Conservation (phyloP, 2,329 filamentous ascomycete genomes). For the Alternaria arborescens region DNA sequence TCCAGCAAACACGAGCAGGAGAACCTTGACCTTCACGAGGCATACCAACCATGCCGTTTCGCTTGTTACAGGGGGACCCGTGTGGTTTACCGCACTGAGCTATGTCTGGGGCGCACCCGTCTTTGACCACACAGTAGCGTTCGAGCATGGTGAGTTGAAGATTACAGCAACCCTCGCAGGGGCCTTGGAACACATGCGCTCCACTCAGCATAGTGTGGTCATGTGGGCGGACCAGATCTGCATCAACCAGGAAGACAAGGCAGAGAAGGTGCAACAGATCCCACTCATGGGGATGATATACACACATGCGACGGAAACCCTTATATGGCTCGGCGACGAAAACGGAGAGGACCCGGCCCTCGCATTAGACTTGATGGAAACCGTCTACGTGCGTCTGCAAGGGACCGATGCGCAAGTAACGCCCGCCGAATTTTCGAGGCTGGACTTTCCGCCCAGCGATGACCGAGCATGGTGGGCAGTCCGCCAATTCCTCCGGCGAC, state of each 20-base stretch:
- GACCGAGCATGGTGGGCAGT: slow-evolving; percentile 27
- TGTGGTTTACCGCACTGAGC: slow-evolving; percentile 38
- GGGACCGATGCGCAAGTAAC: slow-evolving; percentile 23
- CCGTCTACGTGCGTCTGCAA: slow-evolving; percentile 22
- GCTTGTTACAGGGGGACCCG: slow-evolving; percentile 10
- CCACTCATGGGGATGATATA: slow-evolving; percentile 39
- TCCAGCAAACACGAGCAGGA: neutral
- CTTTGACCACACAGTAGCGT: slow-evolving; percentile 23
- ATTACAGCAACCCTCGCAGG: slow-evolving; percentile 30
- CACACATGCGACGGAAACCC: slow-evolving; percentile 33
- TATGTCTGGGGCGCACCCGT: slow-evolving; percentile 34
- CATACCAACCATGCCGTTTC: slow-evolving; percentile 34
- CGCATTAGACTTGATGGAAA: slow-evolving; percentile 29
- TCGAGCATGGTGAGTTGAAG: slow-evolving; percentile 14
- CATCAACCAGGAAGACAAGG: slow-evolving; percentile 24
- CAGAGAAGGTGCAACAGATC: slow-evolving; percentile 38
- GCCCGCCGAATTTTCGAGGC: slow-evolving; percentile 26
- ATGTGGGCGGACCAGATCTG: slow-evolving; percentile 37
- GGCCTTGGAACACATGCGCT: slow-evolving; percentile 29
- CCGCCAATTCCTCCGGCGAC: slow-evolving; percentile 23
- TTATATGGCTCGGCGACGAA: slow-evolving; percentile 41
- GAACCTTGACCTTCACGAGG: slow-evolving; percentile 10
- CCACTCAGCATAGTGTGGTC: slow-evolving; percentile 24
- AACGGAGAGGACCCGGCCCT: slow-evolving; percentile 20
- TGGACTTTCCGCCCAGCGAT: slow-evolving; percentile 20